Evolutionary conservation across 805 yeast genomes (phyloP).

Genomic region (Wickerhamia fluorescens): DNA sequence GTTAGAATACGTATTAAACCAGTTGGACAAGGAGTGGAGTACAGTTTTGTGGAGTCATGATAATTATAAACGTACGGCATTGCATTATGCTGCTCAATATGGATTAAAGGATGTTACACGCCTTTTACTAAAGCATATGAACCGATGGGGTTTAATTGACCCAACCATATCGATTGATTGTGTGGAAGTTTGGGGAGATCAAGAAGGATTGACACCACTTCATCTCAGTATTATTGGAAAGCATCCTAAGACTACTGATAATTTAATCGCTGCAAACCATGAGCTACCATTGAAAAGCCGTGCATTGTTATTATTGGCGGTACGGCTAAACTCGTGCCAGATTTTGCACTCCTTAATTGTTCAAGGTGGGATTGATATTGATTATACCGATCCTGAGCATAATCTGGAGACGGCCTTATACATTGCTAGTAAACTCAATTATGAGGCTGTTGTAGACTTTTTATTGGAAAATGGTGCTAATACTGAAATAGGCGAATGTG

Average conservation of each 20-base stretch:
- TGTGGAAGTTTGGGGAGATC: slow-evolving; percentile 59
- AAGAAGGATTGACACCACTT: slow-evolving; percentile 73
- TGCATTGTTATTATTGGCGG: slow-evolving; percentile 57
- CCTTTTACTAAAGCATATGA: slow-evolving; percentile 47
- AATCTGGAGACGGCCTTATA: slow-evolving; percentile 75
- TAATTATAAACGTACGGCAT: slow-evolving; percentile 72
- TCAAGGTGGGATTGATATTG: slow-evolving; percentile 54
- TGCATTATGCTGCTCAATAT: slow-evolving; percentile 85
- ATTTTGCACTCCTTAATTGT: slow-evolving; percentile 48
- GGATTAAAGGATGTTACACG: slow-evolving; percentile 64
- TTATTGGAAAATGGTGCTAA: slow-evolving; percentile 57
- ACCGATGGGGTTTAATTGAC: slow-evolving; percentile 54
- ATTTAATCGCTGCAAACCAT: slow-evolving; percentile 43
- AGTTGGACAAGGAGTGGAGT: slow-evolving; percentile 20
- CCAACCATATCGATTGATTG: slow-evolving; percentile 47
- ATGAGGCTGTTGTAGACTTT: slow-evolving; percentile 43
- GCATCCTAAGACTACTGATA: slow-evolving; percentile 70
- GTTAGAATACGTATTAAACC: slow-evolving; percentile 49
- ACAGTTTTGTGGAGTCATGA: slow-evolving; percentile 54
- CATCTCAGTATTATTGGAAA: slow-evolving; percentile 78
- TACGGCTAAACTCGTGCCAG: slow-evolving; percentile 54
- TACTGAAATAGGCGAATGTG: slow-evolving; percentile 65
- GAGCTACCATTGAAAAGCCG: slow-evolving; percentile 42
- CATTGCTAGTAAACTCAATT: slow-evolving; percentile 64
- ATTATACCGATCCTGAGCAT: slow-evolving; percentile 52